A percentile compares a stretch with the other conserved stretches of the same genome.
Evolutionary conservation across 352 stramenopile genomes (phyloP).

Genomic region (Phytophthora megakarya): DNA sequence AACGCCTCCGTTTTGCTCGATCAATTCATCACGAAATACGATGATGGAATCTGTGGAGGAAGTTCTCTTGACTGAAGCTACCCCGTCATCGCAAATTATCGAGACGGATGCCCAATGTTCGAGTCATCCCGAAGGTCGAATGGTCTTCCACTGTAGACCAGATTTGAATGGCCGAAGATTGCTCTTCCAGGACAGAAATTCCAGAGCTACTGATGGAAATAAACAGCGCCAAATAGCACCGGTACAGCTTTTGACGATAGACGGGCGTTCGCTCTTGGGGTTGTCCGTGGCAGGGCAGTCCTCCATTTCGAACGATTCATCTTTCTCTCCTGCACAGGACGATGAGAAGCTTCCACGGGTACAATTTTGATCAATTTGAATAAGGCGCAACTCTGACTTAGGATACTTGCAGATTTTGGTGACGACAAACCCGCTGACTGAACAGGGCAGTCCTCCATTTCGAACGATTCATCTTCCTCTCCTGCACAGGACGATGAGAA

Average conservation of each 20-base stretch:
- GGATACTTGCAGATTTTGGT: conserved; percentile 38
- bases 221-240: conserved; percentile 24
- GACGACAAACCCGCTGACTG: too few species aligned
- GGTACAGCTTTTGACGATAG: conserved; percentile 55
- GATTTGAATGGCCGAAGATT: conserved; percentile 50
- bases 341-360: conserved; percentile 29
- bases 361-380: not conserved
- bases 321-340: conserved; percentile 8
- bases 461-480: not conserved
- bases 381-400: not conserved
- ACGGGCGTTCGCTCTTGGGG: conserved; percentile 51
- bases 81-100: conserved; percentile 11
- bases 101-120: conserved; percentile 4
- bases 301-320: not conserved
- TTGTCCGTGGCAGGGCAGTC: conserved; percentile 23
- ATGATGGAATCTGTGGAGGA: conserved; percentile 50
- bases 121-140: conserved; percentile 26
- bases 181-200: conserved; percentile 43
- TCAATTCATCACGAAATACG: not conserved
- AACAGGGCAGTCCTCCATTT: not conserved
- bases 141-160: conserved; percentile 53
- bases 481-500: conserved; percentile 23
- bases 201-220: not conserved
- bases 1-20: conserved; percentile 4
- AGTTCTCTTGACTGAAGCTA: conserved; percentile 23